Evolutionary conservation across 768 basidiomycete species (phyloP), one percentile per base, ranked within the genome.

Genomic region (Boletus barrowsii): DNA sequence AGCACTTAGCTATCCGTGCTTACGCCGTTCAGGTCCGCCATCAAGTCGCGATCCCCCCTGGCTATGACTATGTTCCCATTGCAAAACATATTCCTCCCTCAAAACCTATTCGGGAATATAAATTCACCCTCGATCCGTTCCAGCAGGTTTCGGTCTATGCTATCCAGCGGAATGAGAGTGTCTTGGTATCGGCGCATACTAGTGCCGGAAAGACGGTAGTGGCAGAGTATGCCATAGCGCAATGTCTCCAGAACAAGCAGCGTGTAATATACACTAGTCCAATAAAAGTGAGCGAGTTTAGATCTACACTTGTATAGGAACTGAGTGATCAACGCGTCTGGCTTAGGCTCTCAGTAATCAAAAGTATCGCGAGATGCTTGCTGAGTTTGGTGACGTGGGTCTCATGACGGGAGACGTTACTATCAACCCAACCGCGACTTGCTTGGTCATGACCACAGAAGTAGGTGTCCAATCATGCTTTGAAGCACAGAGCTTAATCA

Each of bases 401-500:
- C 79, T 99, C 30, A 98, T 99, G 96, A 99, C 97, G 3, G 95
- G 97, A 66, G 97, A 99, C 75, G 95, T 98, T 11, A 99, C 97
- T 0, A 98, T 98, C 68, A 98, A 98, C 69, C 96, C 97, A 3
- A 87, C 89, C 3, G 96, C 97, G 13, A 92, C 92, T 30, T 98
- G 97, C 75, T 74, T 99, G 49, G 97, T 99, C 47, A 99, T 99
- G 97, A 99, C 96, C 1, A 99, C 97, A 4, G 97, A 99, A 75
- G 95, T 94, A 60, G 50, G 62, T n/a, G 14, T 15, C 45, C 26
- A 45, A 4, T 37, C 29, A 39, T 41, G 9, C 29, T 20, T 29
- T 10, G 6, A 10, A 42, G 8, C 35, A 26, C 30, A 18, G 15
- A 26, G 42, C 32, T 47, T 24, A 9, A 60, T 35, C 22, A 13